Base-by-base conservation (phyloP, 1,284 basidiomycete species). In the Neotropicomus parvogracilis region DNA sequence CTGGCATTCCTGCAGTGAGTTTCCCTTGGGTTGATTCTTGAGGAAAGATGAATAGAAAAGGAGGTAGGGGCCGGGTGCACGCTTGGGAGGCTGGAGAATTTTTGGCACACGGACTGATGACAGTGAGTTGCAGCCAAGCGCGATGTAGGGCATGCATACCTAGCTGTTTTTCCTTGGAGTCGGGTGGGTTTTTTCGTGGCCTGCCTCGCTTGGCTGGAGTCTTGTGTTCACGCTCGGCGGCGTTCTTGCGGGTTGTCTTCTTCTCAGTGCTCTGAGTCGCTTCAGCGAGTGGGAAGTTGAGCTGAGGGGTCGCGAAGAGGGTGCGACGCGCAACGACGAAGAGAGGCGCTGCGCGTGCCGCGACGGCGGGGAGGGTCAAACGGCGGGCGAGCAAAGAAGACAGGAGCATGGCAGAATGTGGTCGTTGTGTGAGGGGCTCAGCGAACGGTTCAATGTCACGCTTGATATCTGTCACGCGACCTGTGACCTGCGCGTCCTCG, bases 401-500 rank as follows among this genome's bases (percentile, higher is more conserved):
- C 3, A 52, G 33, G 1, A 54, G 9, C 56, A 60, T 60, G 3
- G 1, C 46, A 10, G 31, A 33, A 8, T n/a, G n/a, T n/a, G 37
- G 4, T 12, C 28, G 29, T 41, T 28, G 10, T 37, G 54, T 53
- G 36, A 16, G 37, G 52, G n/a, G n/a, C n/a, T n/a, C n/a, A n/a
- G n/a, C n/a, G n/a, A n/a, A n/a, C 17, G 11, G 3, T 10, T 35
- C 19, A 24, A 9, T 35, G 58, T 61, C 56, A 59, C 56, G 21
- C 17, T 40, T 40, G 14, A 43, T 8, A 11, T 33, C 6, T 27
- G 60, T 65, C 60, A 63, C 65, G 32, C 39, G 41, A 31, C 11
- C 2, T 29, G 49, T 55, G 46, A 63, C 52, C 14, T n/a, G 4
- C 44, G 47, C 40, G 39, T 46, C 20, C 20, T 42, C 94, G 3